Evolutionary conservation across 2,329 filamentous ascomycete genomes (phyloP), one percentile per base, ranked within the genome.

Genomic region (Didymella glomerata): DNA sequence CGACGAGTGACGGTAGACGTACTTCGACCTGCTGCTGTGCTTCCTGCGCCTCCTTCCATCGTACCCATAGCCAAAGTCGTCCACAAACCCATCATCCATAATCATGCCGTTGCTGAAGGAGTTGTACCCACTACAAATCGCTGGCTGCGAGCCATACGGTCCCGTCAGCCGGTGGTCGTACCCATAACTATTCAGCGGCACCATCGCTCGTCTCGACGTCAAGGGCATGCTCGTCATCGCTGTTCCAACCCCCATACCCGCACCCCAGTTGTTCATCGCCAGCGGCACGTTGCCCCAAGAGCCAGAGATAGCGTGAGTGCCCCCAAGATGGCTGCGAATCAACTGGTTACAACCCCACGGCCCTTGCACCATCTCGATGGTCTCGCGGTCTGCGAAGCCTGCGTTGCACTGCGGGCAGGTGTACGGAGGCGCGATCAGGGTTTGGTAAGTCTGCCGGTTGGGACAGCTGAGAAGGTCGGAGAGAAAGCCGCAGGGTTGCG

Each of bases 391-490:
- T 50, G 66, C 63, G 51, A 71, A 69, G 8, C 69, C 67, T 22
- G 67, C 57, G 42, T 75, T 68, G 48, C 73, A 76, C 28, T 62
- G 59, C 11, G 71, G 72, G 55, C 72, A 75, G 20, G 65, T 61
- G 44, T 66, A 62, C 1, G 70, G 61, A 24, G 71, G 71, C 22
- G 71, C 71, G 25, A 73, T 60, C 32, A 69, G 55, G n/a, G 65
- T 66, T 40, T 71, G 65, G 40, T 65, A 65, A 10, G 67, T 71
- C 28, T 71, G 63, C 48, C 78, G 79, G 52, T 74, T 63, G 9
- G 76, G 76, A 61, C 80, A 82, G 57, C 65, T 79, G 36, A 79
- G 63, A 18, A 82, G 74, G 54, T 82, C 76, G 24, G 70, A 71
- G 36, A 72, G 69, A 32, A 70, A 71, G 5, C 68, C 71, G 68